These are phyloP conservation scores for Colletotrichum sp. DNA, from an alignment of 2,329 filamentous ascomycete genomes.

Conservation along the genomic window DNA sequence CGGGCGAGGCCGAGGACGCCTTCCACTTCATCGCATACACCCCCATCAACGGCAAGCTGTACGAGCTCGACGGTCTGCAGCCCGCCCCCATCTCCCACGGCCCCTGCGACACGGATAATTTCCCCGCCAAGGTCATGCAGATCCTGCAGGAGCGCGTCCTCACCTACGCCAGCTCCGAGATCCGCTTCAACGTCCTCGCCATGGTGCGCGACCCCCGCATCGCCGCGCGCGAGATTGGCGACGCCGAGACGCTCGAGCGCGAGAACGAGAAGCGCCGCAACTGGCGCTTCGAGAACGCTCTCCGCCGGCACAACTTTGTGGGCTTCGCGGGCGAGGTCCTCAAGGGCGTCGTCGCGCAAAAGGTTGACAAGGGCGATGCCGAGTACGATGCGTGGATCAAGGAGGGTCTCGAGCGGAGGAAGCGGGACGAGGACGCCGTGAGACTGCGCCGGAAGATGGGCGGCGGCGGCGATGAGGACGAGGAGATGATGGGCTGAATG, in stretches of 20 bases:
- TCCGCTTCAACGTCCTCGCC: constrained; percentile 93
- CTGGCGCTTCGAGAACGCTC: constrained; percentile 95
- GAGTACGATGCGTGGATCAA: constrained; percentile 78
- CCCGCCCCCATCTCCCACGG: constrained; percentile 92
- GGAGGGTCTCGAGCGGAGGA: constrained; percentile 65
- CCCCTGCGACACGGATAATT: constrained; percentile 70
- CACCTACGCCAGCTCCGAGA: constrained; percentile 86
- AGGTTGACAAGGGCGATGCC: constrained; percentile 68
- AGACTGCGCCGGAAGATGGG: constrained; percentile 22
- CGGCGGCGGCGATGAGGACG: constrained; percentile 14
- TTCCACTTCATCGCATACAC: constrained; percentile 99
- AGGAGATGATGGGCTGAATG: constrained; percentile 21
- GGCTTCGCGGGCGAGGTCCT: constrained; percentile 91
- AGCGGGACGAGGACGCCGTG: constrained; percentile 26
- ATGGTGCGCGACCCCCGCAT: constrained; percentile 86
- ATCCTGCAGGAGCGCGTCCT: constrained; percentile 85
- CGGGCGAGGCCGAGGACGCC: constrained; percentile 80
- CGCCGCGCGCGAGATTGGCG: constrained; percentile 80
- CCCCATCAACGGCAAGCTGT: constrained; percentile 77
- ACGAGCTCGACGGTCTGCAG: constrained; percentile 95
- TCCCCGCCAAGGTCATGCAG: constrained; percentile 82
- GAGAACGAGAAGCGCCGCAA: constrained; percentile 84
- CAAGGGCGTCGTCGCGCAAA: constrained; percentile 81
- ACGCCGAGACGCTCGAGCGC: constrained; percentile 75
- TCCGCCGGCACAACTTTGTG: constrained; percentile 93